Evolutionary conservation across 176 grass and related monocot genomes (phyloP).

Genomic region (Stipa capillata): DNA sequence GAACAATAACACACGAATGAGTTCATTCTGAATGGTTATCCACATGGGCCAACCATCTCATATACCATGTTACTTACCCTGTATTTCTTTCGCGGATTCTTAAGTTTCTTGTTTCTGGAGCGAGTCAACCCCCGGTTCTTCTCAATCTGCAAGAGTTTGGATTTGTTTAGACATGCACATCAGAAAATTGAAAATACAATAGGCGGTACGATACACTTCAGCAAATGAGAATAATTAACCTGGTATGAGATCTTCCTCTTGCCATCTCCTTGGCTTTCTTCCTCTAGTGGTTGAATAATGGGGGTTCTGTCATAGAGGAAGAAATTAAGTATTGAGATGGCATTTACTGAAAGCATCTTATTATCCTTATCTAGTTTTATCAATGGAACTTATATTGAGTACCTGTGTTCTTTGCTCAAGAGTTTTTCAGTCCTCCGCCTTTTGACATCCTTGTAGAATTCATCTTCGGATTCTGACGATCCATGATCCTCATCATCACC

Average conservation of each 20-base stretch:
- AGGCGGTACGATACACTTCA: not conserved
- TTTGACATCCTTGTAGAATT: constrained; percentile 79
- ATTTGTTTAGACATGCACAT: not conserved
- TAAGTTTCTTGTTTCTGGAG: constrained; percentile 66
- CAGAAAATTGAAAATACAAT: not conserved
- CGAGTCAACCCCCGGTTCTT: constrained; percentile 90
- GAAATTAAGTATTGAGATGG: not conserved
- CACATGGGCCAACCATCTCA: not conserved
- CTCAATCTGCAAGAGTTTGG: constrained; percentile 54
- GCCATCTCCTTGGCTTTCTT: constrained; percentile 63
- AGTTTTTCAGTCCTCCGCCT: constrained; percentile 47
- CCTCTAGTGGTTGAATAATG: constrained; percentile 17
- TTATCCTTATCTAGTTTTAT: not conserved
- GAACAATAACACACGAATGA: not conserved
- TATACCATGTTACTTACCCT: constrained; percentile 40
- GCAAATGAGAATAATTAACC: constrained; percentile 24
- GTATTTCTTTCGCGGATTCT: constrained; percentile 97
- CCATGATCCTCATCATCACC: constrained; percentile 13
- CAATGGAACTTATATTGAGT: constrained; percentile 23
- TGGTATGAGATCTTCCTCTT: constrained; percentile 91
- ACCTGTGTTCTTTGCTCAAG: constrained; percentile 44
- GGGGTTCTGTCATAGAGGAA: constrained; percentile 37
- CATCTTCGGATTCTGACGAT: constrained; percentile 53
- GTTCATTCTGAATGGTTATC: not conserved
- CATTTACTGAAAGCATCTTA: not conserved